phyloP scores from a whole-genome alignment of 306 rosid species.

The Purshia tridentata region DNA sequence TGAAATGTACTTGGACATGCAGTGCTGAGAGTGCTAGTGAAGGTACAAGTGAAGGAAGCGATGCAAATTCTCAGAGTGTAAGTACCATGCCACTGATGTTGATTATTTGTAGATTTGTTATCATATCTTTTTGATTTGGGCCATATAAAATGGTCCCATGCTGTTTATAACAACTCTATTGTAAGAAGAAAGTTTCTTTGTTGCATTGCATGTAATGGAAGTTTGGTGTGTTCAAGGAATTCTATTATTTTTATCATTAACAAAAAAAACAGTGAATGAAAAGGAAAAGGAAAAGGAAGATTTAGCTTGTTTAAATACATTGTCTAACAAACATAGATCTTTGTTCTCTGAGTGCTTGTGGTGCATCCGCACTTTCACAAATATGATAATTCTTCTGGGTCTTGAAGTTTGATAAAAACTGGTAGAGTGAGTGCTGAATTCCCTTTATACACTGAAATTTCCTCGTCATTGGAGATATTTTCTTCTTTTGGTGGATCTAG shows the following conservation, averaged over 20 bases:
- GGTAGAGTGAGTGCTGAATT: background rate
- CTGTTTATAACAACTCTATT: background rate
- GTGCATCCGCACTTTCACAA: background rate
- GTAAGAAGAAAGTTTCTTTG: background rate
- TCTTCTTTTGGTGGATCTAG: background rate
- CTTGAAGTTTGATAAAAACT: background rate
- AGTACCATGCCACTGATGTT: slow-evolving; percentile 34
- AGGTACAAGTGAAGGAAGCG: slow-evolving; percentile 93
- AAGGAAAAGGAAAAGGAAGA: background rate
- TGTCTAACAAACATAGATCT: background rate
- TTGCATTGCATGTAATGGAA: background rate
- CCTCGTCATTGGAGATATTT: background rate
- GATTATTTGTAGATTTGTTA: slow-evolving; percentile 11
- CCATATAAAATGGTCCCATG: background rate
- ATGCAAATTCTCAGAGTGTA: slow-evolving; percentile 87
- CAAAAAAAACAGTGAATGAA: background rate
- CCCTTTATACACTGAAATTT: background rate
- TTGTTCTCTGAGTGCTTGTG: background rate
- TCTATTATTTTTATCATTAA: background rate
- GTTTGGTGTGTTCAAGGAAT: background rate
- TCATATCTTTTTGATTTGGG: slow-evolving; percentile 6
- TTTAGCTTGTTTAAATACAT: background rate
- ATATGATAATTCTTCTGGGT: background rate
- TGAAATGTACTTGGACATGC: slow-evolving; percentile 41
- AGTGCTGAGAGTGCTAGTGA: slow-evolving; percentile 97